These are phyloP conservation scores for Galeopsis tetrahit DNA, from an alignment of 257 asterid genomes.

Conservation along the genomic window DNA sequence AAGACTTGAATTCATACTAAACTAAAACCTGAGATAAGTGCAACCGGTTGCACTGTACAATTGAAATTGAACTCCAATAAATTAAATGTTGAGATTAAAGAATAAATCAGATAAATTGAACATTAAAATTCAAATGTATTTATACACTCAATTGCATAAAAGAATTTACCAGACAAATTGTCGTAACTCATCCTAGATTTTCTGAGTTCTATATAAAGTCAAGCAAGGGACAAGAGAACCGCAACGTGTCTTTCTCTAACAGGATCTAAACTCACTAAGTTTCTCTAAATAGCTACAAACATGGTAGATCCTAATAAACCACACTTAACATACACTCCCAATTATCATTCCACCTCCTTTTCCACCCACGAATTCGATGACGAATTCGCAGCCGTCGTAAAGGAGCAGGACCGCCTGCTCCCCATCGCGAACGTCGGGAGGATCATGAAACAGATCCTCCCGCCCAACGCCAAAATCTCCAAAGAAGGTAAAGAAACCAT, in stretches of 20 bases:
- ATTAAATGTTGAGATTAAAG: too few species aligned
- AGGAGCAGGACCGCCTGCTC: slow-evolving; percentile 57
- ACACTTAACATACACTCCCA: neutral
- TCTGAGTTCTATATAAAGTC: slow-evolving; percentile 25
- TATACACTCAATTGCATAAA: too few species aligned
- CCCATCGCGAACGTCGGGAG: slow-evolving; percentile 64
- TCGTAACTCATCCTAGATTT: too few species aligned
- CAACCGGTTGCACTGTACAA: too few species aligned
- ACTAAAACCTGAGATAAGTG: too few species aligned
- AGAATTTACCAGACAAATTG: too few species aligned
- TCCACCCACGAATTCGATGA: neutral
- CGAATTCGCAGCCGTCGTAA: neutral
- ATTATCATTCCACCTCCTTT: neutral
- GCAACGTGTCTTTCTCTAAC: slow-evolving; percentile 48
- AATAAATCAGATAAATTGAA: too few species aligned
- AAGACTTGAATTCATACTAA: too few species aligned
- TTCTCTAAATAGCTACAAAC: slow-evolving; percentile 33
- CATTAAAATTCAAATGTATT: too few species aligned
- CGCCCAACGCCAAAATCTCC: slow-evolving; percentile 61
- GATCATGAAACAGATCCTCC: slow-evolving; percentile 63
- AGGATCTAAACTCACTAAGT: slow-evolving; percentile 20
- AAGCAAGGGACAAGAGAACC: slow-evolving; percentile 7
- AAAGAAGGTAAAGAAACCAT: slow-evolving; percentile 62
- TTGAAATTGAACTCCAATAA: too few species aligned
- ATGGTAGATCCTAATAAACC: slow-evolving; percentile 37